These are phyloP conservation scores for Globisporangium megalacanthum DNA, from an alignment of 352 stramenopile genomes.

Conservation along the genomic window DNA sequence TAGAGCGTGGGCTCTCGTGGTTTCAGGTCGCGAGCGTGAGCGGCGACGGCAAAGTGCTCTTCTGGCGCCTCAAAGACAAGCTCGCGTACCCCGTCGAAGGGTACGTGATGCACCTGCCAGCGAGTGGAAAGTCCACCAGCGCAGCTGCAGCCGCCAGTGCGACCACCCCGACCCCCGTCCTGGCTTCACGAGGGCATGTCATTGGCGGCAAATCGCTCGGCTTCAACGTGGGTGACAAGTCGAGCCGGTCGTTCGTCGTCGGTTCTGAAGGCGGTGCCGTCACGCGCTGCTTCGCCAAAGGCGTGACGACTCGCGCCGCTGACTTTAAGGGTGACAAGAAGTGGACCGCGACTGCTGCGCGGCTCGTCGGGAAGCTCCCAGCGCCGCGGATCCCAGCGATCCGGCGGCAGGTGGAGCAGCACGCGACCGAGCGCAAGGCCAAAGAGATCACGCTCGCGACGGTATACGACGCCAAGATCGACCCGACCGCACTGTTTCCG, in stretches of 20 bases:
- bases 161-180: not conserved
- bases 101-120: constrained; percentile 63
- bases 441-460: constrained; percentile 63
- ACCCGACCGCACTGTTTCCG: constrained; percentile 49
- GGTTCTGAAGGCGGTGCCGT: constrained; percentile 71
- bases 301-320: constrained; percentile 33
- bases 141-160: not conserved
- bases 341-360: constrained; percentile 62
- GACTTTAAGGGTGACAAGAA: constrained; percentile 80
- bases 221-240: constrained; percentile 62
- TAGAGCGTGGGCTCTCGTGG: not conserved
- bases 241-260: constrained; percentile 67
- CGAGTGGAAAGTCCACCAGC: constrained; percentile 2
- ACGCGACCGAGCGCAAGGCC: constrained; percentile 53
- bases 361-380: constrained; percentile 55
- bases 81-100: constrained; percentile 81
- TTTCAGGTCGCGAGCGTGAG: constrained; percentile 65
- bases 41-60: constrained; percentile 81
- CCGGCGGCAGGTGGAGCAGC: constrained; percentile 59
- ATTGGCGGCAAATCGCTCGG: constrained; percentile 61
- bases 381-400: constrained; percentile 34
- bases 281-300: constrained; percentile 58
- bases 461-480: constrained; percentile 73
- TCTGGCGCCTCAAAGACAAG: constrained; percentile 86
- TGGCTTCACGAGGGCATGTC: constrained; percentile 18